phyloP scores from a whole-genome alignment of 2,329 filamentous ascomycete species.

The Clarireedia monteithiana region DNA sequence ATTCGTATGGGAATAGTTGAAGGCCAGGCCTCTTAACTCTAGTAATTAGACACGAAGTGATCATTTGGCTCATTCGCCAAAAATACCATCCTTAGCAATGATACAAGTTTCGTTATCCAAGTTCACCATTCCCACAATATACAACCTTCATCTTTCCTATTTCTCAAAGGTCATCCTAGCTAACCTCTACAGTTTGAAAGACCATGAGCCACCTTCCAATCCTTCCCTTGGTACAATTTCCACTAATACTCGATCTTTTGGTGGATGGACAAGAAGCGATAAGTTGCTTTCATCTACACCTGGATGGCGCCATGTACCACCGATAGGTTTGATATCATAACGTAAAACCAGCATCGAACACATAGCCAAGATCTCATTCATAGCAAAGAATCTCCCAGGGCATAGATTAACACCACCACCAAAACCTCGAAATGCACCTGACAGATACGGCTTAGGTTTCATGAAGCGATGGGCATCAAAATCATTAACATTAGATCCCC shows the following conservation, averaged over 20 bases:
- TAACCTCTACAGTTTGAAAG: neutral
- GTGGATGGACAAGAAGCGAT: neutral
- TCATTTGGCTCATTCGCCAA: too few relatives aligned
- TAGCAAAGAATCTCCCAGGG: neutral
- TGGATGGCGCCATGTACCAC: neutral
- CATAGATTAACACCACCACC: slow-evolving; percentile 1
- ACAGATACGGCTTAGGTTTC: neutral
- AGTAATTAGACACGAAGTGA: too few relatives aligned
- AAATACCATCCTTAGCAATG: too few relatives aligned
- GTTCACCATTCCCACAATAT: too few relatives aligned
- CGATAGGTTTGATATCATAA: neutral
- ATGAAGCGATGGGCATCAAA: neutral
- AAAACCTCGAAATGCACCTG: neutral
- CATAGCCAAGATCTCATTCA: neutral
- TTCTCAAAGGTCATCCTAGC: too few relatives aligned
- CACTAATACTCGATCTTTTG: neutral
- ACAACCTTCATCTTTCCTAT: too few relatives aligned
- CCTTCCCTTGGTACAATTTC: neutral
- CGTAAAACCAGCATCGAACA: neutral
- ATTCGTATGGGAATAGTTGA: too few relatives aligned
- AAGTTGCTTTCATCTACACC: neutral
- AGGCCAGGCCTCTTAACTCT: too few relatives aligned
- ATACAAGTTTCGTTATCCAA: too few relatives aligned
- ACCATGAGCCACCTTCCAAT: neutral
- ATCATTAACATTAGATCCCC: neutral